These are phyloP conservation scores for Apocynum venetum DNA, from an alignment of 257 asterid genomes.

Conservation along the genomic window DNA sequence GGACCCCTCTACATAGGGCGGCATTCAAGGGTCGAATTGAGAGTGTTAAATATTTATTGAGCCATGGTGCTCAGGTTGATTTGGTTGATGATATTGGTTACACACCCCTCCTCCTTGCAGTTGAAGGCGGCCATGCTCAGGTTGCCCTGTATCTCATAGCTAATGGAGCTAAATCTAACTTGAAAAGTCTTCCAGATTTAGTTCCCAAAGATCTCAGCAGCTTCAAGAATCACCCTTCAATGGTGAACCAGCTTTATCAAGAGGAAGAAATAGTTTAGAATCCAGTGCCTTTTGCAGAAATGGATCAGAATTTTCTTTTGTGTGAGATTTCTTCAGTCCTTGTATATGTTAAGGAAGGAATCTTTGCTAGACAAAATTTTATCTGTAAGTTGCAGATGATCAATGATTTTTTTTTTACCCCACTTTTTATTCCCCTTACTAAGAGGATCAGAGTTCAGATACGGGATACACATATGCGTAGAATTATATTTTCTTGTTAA, in stretches of 20 bases:
- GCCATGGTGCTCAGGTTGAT: constrained; percentile 58
- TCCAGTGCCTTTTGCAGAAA: background rate
- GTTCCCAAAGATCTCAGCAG: constrained; percentile 30
- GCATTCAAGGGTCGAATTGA: constrained; percentile 63
- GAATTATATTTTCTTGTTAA: too few relatives aligned
- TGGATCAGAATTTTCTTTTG: background rate
- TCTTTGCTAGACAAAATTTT: background rate
- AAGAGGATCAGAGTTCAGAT: too few relatives aligned
- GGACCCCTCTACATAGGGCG: constrained; percentile 78
- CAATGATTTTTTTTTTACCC: background rate
- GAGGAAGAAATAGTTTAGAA: constrained; percentile 14
- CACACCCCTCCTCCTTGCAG: constrained; percentile 61
- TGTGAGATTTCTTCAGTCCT: background rate
- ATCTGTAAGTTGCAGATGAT: background rate
- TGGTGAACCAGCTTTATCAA: constrained; percentile 14
- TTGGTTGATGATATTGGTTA: constrained; percentile 51
- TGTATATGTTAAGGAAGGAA: background rate
- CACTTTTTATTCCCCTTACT: too few relatives aligned
- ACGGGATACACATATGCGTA: too few relatives aligned
- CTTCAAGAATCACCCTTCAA: constrained; percentile 33
- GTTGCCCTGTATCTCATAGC: constrained; percentile 57
- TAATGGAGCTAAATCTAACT: constrained; percentile 59
- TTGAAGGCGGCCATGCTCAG: constrained; percentile 52
- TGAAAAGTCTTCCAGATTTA: constrained; percentile 45
- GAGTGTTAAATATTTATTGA: constrained; percentile 45